Evolutionary conservation across 495 filamentous ascomycete genomes (phyloP).

Genomic region (Aspergillus nanangensis): DNA sequence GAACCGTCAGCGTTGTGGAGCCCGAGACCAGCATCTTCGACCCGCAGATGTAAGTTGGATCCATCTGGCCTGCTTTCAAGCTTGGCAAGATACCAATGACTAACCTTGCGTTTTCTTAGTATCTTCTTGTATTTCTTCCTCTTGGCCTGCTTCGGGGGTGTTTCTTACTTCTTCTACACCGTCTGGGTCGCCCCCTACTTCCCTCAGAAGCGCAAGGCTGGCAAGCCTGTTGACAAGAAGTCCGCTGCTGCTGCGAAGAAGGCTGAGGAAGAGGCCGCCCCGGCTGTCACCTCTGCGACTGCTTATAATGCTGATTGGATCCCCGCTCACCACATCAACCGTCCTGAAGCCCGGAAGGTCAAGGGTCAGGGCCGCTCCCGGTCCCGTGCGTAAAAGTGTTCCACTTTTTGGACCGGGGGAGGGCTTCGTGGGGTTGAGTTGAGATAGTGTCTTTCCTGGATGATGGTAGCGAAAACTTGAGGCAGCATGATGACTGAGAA

Average conservation of each 20-base stretch:
- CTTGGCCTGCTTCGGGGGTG: slow-evolving; percentile 66
- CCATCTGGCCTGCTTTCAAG: too few relatives aligned
- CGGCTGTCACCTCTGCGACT: slow-evolving; percentile 66
- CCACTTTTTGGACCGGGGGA: neutral
- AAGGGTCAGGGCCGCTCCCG: slow-evolving; percentile 64
- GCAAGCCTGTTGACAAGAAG: slow-evolving; percentile 59
- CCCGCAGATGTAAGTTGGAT: slow-evolving; percentile 76
- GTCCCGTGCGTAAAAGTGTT: slow-evolving; percentile 34
- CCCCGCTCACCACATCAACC: slow-evolving; percentile 84
- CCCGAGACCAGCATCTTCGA: slow-evolving; percentile 90
- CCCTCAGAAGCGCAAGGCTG: slow-evolving; percentile 76
- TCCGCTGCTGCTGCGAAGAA: slow-evolving; percentile 59
- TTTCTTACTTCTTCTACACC: slow-evolving; percentile 93
- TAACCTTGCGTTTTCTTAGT: slow-evolving; percentile 42
- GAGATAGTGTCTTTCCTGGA: slow-evolving; percentile 2
- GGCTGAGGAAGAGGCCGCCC: slow-evolving; percentile 55
- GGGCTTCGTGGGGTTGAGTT: slow-evolving; percentile 4
- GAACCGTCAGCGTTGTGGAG: slow-evolving; percentile 86
- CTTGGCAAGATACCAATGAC: slow-evolving; percentile 4
- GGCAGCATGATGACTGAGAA: slow-evolving; percentile 24
- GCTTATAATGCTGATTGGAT: slow-evolving; percentile 96
- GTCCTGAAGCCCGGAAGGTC: slow-evolving; percentile 73
- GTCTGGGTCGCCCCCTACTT: slow-evolving; percentile 97
- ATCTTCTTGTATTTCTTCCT: slow-evolving; percentile 98
- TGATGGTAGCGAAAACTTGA: slow-evolving; percentile 7